A percentile compares a stretch with the other conserved stretches of the same genome.
Conservation (phyloP, 2,329 filamentous ascomycete genomes). For the Penicillium sp. region DNA sequence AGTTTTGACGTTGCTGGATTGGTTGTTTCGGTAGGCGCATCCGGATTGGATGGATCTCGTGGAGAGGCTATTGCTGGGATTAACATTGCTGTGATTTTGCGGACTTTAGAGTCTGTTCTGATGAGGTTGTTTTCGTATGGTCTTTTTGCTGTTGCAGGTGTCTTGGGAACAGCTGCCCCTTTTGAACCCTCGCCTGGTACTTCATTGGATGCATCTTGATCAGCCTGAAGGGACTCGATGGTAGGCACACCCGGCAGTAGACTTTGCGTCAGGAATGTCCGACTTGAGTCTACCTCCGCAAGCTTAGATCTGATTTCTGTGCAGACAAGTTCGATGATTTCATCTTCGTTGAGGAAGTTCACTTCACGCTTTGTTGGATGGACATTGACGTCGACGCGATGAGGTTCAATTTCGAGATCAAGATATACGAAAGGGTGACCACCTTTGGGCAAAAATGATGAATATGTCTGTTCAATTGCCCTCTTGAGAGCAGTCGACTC, state of each 20-base stretch:
- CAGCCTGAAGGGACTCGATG: slow-evolving; percentile 42
- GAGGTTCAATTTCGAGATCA: slow-evolving; percentile 87
- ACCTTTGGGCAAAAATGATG: slow-evolving; percentile 84
- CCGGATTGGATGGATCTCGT: slow-evolving; percentile 26
- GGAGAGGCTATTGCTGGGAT: slow-evolving; percentile 48
- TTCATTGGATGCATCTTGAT: slow-evolving; percentile 25
- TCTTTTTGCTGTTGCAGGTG: slow-evolving; percentile 47
- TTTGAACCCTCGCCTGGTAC: slow-evolving; percentile 37
- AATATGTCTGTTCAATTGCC: slow-evolving; percentile 86
- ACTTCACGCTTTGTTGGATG: slow-evolving; percentile 97
- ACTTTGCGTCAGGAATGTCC: slow-evolving; percentile 92
- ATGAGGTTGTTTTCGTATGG: slow-evolving; percentile 85
- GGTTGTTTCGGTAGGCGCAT: slow-evolving; percentile 34
- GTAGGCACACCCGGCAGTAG: slow-evolving; percentile 68
- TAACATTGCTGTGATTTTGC: slow-evolving; percentile 97
- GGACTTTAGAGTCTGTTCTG: slow-evolving; percentile 80
- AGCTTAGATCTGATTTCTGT: slow-evolving; percentile 75
- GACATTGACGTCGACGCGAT: slow-evolving; percentile 92
- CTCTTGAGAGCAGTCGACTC: slow-evolving; percentile 88
- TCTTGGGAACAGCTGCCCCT: slow-evolving; percentile 38
- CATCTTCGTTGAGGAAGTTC: slow-evolving; percentile 95
- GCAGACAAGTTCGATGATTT: slow-evolving; percentile 86
- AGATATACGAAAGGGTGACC: slow-evolving; percentile 94
- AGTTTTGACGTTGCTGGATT: slow-evolving; percentile 23
- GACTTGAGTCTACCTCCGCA: slow-evolving; percentile 85